Evolutionary conservation across 768 basidiomycete genomes (phyloP).

Genomic region (Boletus fagicola): DNA sequence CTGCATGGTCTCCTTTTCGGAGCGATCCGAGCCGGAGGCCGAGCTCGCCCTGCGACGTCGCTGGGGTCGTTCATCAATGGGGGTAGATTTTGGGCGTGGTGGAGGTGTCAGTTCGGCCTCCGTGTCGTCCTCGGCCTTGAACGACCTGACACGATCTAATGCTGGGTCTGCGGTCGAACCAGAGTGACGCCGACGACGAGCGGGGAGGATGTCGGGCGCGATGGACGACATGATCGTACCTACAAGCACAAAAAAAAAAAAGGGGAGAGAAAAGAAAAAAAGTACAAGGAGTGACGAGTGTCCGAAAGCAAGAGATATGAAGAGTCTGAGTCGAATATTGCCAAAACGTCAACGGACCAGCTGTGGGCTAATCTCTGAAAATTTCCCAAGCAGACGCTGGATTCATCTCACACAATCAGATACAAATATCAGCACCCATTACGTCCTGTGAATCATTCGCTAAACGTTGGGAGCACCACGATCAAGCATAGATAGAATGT

Average conservation of each 20-base stretch:
- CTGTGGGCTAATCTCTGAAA: constrained; percentile 4
- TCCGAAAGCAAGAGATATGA: background rate
- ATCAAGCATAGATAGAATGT: background rate
- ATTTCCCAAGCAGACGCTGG: constrained; percentile 4
- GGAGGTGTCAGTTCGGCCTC: constrained; percentile 43
- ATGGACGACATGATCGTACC: constrained; percentile 18
- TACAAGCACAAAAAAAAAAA: background rate
- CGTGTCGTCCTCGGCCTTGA: constrained; percentile 17
- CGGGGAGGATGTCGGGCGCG: constrained; percentile 9
- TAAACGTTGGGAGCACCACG: background rate
- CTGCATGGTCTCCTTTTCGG: constrained; percentile 35
- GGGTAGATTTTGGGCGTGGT: constrained; percentile 73
- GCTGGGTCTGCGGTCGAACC: constrained; percentile 45
- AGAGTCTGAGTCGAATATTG: background rate
- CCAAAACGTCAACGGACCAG: background rate
- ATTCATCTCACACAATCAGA: constrained; percentile 22
- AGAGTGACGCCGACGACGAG: constrained; percentile 63
- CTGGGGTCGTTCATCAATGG: constrained; percentile 55
- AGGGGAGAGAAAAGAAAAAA: background rate
- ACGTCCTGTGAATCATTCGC: background rate
- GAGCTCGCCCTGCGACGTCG: constrained; percentile 46
- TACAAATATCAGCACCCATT: constrained; percentile 11
- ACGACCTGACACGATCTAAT: constrained; percentile 20
- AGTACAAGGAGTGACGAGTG: constrained; percentile 3
- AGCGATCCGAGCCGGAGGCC: constrained; percentile 36